Base-by-base conservation (phyloP, 768 basidiomycete genomes). In the Tylopilus subfusipes region DNA sequence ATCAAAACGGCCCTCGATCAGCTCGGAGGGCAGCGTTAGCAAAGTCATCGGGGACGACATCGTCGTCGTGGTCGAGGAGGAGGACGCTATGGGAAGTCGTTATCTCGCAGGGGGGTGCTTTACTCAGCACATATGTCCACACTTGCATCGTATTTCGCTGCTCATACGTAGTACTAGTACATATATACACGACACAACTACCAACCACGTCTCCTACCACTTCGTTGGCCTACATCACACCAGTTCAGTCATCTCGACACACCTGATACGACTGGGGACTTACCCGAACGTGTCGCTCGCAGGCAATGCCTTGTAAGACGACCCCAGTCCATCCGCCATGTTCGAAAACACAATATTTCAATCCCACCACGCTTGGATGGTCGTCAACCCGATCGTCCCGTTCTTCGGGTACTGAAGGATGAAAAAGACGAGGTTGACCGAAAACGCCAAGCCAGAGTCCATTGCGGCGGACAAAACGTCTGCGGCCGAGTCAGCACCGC, bases 381-480 rank as follows among this genome's bases (percentile, higher is more conserved):
- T 83, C 31, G 73, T 70, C 12, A 63, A 5, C 7, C 84, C 87
- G 56, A 89, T 86, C 12, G 68, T 70, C 4, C 86, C 85, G 52
- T 86, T 77, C 53, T 57, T 57, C 2, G 86, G 87, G 61, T 81
- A 88, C 68, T 89, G 82, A n/a, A 88, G 73, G 34, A 64, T 59
- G 67, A 85, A 84, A 72, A 82, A 85, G 40, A 86, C 77, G 44
- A 82, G 22, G 24, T 87, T 70, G 4, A 78, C 68, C 21, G 78
- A 69, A 18, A 87, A 58, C 0, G 85, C 85, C 10, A 86, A 73
- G n/a, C 88, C 86, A 14, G 86, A 78, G 60, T 88, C 87, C 60
- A 89, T 62, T 4, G 84, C 87, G 11, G 86, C 84, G 8, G 86
- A 88, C n/a, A 88, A 68, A 19, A 88, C 82, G 58, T 86, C 77